These are phyloP conservation scores for Phytophthora megakarya DNA, from an alignment of 352 stramenopile species.

Conservation along the genomic window DNA sequence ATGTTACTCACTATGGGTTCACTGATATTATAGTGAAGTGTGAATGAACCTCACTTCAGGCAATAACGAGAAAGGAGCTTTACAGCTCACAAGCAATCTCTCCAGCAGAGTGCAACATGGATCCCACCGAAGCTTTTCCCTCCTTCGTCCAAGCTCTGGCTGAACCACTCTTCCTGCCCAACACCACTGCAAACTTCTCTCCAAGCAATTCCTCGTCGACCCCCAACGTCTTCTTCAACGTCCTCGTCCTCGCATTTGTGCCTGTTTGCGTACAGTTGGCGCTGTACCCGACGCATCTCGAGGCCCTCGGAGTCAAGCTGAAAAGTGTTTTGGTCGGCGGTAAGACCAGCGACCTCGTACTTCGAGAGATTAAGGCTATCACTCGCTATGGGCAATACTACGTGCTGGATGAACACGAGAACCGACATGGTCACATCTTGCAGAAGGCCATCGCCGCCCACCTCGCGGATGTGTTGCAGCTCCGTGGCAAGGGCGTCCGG, in stretches of 20 bases:
- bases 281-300: slow-evolving; percentile 31
- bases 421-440: slow-evolving; percentile 40
- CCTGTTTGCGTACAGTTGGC: slow-evolving; percentile 52
- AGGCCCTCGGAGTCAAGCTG: slow-evolving; percentile 7
- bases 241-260: slow-evolving; percentile 42
- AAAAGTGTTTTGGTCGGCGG: slow-evolving; percentile 14
- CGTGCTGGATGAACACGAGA: slow-evolving; percentile 31
- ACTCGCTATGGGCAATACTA: slow-evolving; percentile 39
- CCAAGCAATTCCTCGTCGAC: background rate
- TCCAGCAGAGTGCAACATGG: slow-evolving; percentile 7
- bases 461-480: slow-evolving; percentile 37
- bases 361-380: slow-evolving; percentile 33
- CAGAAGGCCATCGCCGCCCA: slow-evolving; percentile 52
- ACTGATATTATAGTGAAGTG: background rate
- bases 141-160: slow-evolving; percentile 18
- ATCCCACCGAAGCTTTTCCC: slow-evolving; percentile 15
- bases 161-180: slow-evolving; percentile 23
- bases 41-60: slow-evolving; percentile 11
- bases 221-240: slow-evolving; percentile 39
- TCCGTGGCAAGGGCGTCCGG: slow-evolving; percentile 33
- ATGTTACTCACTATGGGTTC: no score
- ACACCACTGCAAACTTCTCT: slow-evolving; percentile 11
- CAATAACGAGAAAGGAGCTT: background rate
- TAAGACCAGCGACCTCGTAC: slow-evolving; percentile 24
- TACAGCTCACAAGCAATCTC: slow-evolving; percentile 16